A percentile compares a stretch with the other conserved stretches of the same genome.
Conservation (phyloP, 176 grass and related monocot genomes). For the Oryza meridionalis region DNA sequence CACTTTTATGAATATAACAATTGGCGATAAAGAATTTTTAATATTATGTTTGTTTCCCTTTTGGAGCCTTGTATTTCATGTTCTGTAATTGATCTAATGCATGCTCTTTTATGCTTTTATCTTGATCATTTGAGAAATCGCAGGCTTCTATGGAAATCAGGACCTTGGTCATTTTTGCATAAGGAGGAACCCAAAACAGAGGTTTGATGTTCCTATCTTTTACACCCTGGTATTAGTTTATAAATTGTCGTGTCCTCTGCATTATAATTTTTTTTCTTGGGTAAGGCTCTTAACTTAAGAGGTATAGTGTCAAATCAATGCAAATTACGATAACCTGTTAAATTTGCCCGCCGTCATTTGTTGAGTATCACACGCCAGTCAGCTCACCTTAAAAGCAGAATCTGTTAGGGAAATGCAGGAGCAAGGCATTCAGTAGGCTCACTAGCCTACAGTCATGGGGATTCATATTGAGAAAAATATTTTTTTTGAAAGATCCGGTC, state of each 20-base stretch:
- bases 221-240: background rate
- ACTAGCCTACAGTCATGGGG: background rate
- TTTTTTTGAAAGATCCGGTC: no score
- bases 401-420: background rate
- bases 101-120: background rate
- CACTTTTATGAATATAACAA: background rate
- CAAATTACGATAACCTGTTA: background rate
- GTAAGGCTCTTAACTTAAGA: background rate
- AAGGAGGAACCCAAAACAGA: slow-evolving; percentile 46
- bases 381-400: background rate
- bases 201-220: slow-evolving; percentile 42
- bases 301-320: background rate
- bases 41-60: background rate
- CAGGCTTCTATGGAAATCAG: slow-evolving; percentile 85
- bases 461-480: no score
- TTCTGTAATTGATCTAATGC: background rate
- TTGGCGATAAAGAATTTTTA: slow-evolving; percentile 14
- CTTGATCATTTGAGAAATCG: slow-evolving; percentile 12
- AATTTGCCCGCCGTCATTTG: background rate
- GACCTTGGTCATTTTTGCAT: slow-evolving; percentile 90
- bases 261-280: background rate
- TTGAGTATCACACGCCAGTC: background rate
- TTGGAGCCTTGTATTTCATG: background rate
- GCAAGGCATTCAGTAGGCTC: background rate
- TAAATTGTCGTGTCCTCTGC: background rate